Base-by-base conservation (phyloP, 257 asterid species). In the Mitragyna speciosa region DNA sequence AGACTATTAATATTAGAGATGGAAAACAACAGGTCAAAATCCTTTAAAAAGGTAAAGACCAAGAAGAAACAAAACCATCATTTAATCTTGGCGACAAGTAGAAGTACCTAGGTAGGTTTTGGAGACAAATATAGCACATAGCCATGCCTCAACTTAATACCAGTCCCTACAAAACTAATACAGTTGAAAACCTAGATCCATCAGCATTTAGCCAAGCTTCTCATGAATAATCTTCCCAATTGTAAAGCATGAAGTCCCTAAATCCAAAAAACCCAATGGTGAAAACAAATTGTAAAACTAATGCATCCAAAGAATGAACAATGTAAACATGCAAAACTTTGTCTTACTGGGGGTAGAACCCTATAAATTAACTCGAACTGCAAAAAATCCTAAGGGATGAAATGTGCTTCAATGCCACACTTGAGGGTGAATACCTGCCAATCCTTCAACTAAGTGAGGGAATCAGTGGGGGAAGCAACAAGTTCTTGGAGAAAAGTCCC, bases 161-260 rank as follows among this genome's bases (percentile, higher is more conserved):
- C 87, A 54, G 83, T 90, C 82, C 88, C 83, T 68, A 91, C 88
- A 47, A 88, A 66, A 79, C 82, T 84, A 80, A 92, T 80, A 79
- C 86, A 84, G 83, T 78, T 48, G 92, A 87, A 83, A 93, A 83
- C 56, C 97, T 96, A 87, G 99, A 91, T 81, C 93, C 78, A 82
- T 91, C 94, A 75, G 76, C 87, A 88, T 77, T 86, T 81, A 96
- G 87, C 98, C 98, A 94, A 75, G 97, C 98, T 85, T 96, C 99
- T 98, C 99, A 96, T 68, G 98, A 90, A 82, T 89, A 92, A 89
- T 96, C 98, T 85, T 96, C 99, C 77, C 99, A 98, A 39, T 96
- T 94, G 84, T 94, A 96, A 76, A 30, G 96, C 97, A 87, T 92
- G 90, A 77, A 96, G 72, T 75, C 97, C 96, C 98, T 94, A 84